Conservation (phyloP, 2,329 filamentous ascomycete species). For the Phaeosphaeriaceae sp. region DNA sequence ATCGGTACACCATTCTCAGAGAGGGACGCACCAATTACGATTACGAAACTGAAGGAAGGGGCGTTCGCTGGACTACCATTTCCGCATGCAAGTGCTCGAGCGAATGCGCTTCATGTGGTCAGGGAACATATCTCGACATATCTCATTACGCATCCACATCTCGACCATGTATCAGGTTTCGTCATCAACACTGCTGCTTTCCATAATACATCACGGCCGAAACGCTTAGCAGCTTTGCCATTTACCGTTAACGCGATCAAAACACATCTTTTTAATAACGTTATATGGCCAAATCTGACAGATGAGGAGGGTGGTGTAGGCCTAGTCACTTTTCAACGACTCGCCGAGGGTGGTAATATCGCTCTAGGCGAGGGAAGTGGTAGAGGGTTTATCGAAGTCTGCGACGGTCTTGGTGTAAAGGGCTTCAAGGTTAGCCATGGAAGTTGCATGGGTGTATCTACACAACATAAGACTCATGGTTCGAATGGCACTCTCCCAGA, state of each 20-base stretch:
- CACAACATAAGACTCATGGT: constrained; percentile 51
- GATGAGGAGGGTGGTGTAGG: constrained; percentile 96
- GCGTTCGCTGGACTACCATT: constrained; percentile 82
- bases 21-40: constrained; percentile 46
- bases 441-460: constrained; percentile 77
- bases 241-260: constrained; percentile 93
- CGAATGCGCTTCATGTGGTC: constrained; percentile 83
- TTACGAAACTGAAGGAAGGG: constrained; percentile 65
- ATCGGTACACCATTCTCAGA: constrained; percentile 35
- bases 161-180: constrained; percentile 91
- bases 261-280: constrained; percentile 93
- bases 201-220: constrained; percentile 76
- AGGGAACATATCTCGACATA: constrained; percentile 83
- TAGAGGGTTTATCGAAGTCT: constrained; percentile 85
- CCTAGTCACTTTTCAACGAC: constrained; percentile 84
- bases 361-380: constrained; percentile 80
- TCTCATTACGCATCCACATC: constrained; percentile 94
- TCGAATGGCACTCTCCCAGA: constrained; percentile 51
- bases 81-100: constrained; percentile 67
- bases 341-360: constrained; percentile 87
- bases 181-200: constrained; percentile 92
- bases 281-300: constrained; percentile 96
- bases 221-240: constrained; percentile 83
- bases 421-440: constrained; percentile 89
- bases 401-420: constrained; percentile 87